Evolutionary conservation across 768 basidiomycete genomes (phyloP), one percentile per base, ranked within the genome.

Genomic region (Rhodocollybia butyracea): DNA sequence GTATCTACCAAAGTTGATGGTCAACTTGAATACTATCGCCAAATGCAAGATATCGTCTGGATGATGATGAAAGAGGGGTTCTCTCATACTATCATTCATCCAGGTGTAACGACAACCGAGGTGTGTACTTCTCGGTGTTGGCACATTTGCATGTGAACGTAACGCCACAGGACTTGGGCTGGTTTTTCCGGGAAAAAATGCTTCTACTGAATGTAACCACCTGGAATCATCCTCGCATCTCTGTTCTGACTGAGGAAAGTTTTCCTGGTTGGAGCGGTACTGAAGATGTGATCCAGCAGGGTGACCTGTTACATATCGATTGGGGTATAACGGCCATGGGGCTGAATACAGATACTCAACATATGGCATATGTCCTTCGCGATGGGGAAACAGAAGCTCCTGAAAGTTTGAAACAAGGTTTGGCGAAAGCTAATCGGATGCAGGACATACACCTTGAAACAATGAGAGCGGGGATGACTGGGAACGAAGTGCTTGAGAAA

Each of bases 171-270:
- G 80, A 83, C 60, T 60, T 83, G 17, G 72, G 73, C 53, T 83
- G 80, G 80, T 80, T 76, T 76, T 81, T 79, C 63, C 69, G 77
- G 31, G 78, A 79, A 56, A 75, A 76, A 60, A 81, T 81, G 74
- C 76, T 75, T 41, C 61, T 60, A 22, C 66, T 68, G 19, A 77
- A 78, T 60, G 68, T 77, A 19, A 70, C 73, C 13, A 83, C 79
- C 15, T 82, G 80, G 80, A 78, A 76, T 60, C 79, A 80, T 48
- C 78, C 80, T 5, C 68, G 79, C n/a, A 72, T 81, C 6, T 77
- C 75, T 40, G 74, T 77, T 27, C 63, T 78, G 47, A 67, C 64
- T 7, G 65, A 76, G 59, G 66, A 72, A 53, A 70, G 74, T 15
- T 70, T 71, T 66, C 72, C 80, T 48, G 70, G 74, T 21, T 76